Evolutionary conservation across 23 red algal species (phyloP).

Genomic region (Gracilaria gracilis): DNA sequence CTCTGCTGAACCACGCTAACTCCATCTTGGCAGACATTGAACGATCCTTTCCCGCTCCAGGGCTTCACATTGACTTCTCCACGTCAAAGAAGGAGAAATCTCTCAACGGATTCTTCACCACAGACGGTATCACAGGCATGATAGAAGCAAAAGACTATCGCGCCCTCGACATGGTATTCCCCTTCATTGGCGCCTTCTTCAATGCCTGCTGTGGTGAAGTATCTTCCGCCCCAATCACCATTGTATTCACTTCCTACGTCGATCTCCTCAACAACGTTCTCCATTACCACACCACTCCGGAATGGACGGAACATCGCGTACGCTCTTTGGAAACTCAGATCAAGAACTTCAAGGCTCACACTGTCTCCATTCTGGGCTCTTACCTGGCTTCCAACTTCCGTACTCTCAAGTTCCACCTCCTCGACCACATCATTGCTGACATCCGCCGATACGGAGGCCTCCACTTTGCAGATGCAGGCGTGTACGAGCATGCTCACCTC

Average conservation of each 20-base stretch:
- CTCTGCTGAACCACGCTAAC: background rate
- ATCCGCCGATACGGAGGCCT: background rate
- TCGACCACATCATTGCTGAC: constrained; percentile 20
- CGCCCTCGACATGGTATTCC: constrained; percentile 54
- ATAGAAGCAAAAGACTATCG: constrained; percentile 52
- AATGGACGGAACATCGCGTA: background rate
- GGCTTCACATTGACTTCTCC: constrained; percentile 34
- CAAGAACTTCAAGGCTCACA: constrained; percentile 4
- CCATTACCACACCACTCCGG: background rate
- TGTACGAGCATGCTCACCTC: constrained; percentile 44
- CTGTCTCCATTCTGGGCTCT: background rate
- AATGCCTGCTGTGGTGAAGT: constrained; percentile 24
- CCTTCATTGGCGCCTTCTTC: constrained; percentile 36
- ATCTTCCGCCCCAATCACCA: constrained; percentile 7
- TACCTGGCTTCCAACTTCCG: background rate
- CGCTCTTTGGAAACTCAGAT: background rate
- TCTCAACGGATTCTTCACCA: constrained; percentile 32
- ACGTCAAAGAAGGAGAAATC: background rate
- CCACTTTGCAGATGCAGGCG: constrained; percentile 15
- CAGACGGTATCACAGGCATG: constrained; percentile 19
- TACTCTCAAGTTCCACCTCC: constrained; percentile 41
- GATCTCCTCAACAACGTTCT: constrained; percentile 3
- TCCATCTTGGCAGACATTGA: background rate
- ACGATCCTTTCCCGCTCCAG: background rate
- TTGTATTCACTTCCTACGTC: background rate